These are phyloP conservation scores for Stephania yunnanensis DNA, from an alignment of 164 flowering plant species.

Conservation along the genomic window DNA sequence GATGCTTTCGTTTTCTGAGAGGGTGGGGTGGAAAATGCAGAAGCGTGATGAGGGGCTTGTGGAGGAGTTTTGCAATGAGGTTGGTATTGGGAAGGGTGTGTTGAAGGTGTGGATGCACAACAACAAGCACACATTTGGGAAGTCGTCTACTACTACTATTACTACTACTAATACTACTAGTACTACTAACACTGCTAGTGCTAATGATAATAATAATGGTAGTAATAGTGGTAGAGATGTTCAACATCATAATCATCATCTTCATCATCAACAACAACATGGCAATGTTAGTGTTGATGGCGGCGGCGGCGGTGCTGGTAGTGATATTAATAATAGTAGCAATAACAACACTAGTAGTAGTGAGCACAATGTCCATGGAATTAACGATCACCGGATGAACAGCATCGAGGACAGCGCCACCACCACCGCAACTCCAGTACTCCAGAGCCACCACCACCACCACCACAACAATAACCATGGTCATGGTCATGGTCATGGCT, in stretches of 20 bases:
- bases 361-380: neutral
- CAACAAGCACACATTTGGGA: constrained; percentile 45
- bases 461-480: constrained; percentile 13
- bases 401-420: too few species aligned
- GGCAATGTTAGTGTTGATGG: too few species aligned
- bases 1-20: constrained; percentile 65
- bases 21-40: constrained; percentile 68
- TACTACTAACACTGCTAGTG: neutral
- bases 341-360: neutral
- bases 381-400: too few species aligned
- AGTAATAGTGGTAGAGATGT: neutral
- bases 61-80: constrained; percentile 54
- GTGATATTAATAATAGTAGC: neutral
- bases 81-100: constrained; percentile 51
- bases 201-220: neutral
- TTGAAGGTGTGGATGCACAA: constrained; percentile 92
- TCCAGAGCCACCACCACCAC: neutral
- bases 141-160: neutral
- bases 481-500: neutral
- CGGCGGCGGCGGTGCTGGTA: neutral
- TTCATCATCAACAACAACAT: too few species aligned
- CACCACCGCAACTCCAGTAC: neutral
- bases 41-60: constrained; percentile 43
- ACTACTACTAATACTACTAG: neutral
- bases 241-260: too few species aligned